Conservation (phyloP, 1,284 basidiomycete genomes). For the Vanrija sp. region DNA sequence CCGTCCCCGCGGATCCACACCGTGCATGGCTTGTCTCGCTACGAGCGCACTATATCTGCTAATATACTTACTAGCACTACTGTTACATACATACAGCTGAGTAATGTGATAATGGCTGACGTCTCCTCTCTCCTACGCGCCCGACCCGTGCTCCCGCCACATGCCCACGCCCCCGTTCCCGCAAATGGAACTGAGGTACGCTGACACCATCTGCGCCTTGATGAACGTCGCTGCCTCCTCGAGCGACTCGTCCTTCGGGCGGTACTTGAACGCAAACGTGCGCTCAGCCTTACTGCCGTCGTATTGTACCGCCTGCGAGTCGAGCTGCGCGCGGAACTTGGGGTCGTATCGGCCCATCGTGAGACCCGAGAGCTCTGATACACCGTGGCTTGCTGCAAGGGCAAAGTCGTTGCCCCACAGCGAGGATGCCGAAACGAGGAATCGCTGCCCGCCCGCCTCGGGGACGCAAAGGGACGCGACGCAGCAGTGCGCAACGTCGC, state of each 20-base stretch:
- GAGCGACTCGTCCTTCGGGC: conserved; percentile 5
- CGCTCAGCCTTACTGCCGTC: conserved; percentile 11
- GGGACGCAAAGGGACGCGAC: not conserved
- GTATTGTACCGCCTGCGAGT: conserved; percentile 2
- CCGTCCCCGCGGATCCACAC: too few species aligned
- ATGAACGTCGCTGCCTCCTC: conserved; percentile 16
- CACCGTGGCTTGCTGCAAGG: not conserved
- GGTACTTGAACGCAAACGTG: conserved; percentile 14
- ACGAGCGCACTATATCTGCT: too few species aligned
- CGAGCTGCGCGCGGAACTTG: not conserved
- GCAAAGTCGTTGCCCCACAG: conserved; percentile 1
- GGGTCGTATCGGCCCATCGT: conserved; percentile 1
- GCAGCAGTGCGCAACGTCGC: conserved; percentile 27
- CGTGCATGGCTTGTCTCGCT: too few species aligned
- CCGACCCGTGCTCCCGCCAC: too few species aligned
- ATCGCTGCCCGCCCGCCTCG: conserved; percentile 58
- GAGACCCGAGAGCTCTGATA: conserved; percentile 1
- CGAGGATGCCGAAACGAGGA: conserved; percentile 53
- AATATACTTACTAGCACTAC: too few species aligned
- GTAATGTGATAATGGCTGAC: too few species aligned
- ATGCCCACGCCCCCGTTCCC: too few species aligned
- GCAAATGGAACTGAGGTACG: too few species aligned
- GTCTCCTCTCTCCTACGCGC: too few species aligned
- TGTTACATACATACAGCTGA: too few species aligned
- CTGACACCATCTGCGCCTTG: too few species aligned